Evolutionary conservation across 768 basidiomycete genomes (phyloP).

Genomic region (Albatrellus ellisii): DNA sequence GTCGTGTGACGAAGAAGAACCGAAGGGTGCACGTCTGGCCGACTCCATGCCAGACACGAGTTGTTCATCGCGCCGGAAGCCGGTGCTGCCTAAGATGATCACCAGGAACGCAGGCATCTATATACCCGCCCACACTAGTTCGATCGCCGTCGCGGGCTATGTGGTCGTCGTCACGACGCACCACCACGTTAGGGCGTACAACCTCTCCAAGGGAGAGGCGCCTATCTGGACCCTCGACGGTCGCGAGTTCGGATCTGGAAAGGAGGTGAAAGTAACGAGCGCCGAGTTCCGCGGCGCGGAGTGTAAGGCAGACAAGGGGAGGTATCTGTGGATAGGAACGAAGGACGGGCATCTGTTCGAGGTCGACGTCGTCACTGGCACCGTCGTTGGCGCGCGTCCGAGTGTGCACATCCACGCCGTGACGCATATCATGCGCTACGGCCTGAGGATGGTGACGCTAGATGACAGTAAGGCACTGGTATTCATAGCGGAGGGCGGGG

Average conservation of each 20-base stretch:
- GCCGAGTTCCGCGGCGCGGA: constrained; percentile 60
- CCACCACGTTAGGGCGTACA: constrained; percentile 51
- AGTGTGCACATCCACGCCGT: constrained; percentile 55
- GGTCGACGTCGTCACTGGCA: constrained; percentile 55
- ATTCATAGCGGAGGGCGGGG: constrained; percentile 37
- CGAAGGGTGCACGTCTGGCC: constrained; percentile 24
- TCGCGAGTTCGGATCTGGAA: constrained; percentile 43
- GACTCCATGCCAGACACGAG: constrained; percentile 59
- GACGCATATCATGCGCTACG: constrained; percentile 61
- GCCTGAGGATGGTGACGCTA: constrained; percentile 58
- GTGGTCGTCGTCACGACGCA: constrained; percentile 42
- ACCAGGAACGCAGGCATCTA: constrained; percentile 38
- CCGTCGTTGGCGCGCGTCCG: constrained; percentile 41
- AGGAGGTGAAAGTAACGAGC: constrained; percentile 59
- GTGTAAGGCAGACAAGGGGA: constrained; percentile 36
- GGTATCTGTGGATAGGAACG: constrained; percentile 74
- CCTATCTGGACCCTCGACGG: constrained; percentile 43
- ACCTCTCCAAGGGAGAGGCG: constrained; percentile 33
- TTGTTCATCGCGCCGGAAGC: constrained; percentile 45
- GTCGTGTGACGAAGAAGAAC: constrained; percentile 33
- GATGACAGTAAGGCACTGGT: constrained; percentile 86
- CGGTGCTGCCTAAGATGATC: constrained; percentile 19
- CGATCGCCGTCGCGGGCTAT: constrained; percentile 42
- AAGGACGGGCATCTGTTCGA: constrained; percentile 85
- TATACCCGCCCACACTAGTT: constrained; percentile 39